Evolutionary conservation across 2,329 filamentous ascomycete genomes (phyloP).

Genomic region (Neofusicoccum laricinum): DNA sequence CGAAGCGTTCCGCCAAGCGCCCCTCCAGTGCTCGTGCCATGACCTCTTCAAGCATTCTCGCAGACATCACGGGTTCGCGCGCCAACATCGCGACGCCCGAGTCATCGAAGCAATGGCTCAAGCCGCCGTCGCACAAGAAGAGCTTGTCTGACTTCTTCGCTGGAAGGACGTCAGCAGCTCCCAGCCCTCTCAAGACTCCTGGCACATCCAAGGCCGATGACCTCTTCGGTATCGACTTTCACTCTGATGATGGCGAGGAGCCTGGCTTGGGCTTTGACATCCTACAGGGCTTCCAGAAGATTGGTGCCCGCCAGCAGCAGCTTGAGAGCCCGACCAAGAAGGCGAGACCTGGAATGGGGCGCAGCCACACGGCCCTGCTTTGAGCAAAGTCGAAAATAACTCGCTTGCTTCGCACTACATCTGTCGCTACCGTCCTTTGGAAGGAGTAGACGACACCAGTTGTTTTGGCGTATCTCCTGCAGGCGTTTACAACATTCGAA

Average conservation of each 20-base stretch:
- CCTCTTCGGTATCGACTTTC: constrained; percentile 54
- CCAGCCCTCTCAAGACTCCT: constrained; percentile 14
- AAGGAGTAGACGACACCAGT: background rate
- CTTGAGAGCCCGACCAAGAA: constrained; percentile 15
- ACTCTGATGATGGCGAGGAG: constrained; percentile 59
- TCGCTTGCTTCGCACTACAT: background rate
- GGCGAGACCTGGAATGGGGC: background rate
- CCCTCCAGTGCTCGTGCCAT: constrained; percentile 62
- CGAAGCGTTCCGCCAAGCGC: constrained; percentile 62
- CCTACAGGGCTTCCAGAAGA: constrained; percentile 72
- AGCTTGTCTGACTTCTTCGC: constrained; percentile 16
- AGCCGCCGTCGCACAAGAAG: constrained; percentile 35
- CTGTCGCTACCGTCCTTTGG: background rate
- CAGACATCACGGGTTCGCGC: constrained; percentile 57
- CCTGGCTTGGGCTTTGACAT: constrained; percentile 65
- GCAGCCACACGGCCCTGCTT: constrained; percentile 3
- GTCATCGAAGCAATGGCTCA: constrained; percentile 46
- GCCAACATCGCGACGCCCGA: constrained; percentile 49
- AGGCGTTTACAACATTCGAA: background rate
- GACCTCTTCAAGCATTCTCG: constrained; percentile 59
- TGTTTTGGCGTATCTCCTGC: background rate
- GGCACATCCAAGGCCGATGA: constrained; percentile 39
- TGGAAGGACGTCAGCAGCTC: constrained; percentile 10
- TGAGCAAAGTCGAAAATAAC: background rate
- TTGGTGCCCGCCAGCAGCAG: constrained; percentile 46